These are phyloP conservation scores for Globisporangium megalacanthum DNA, from an alignment of 352 stramenopile genomes.

Conservation along the genomic window DNA sequence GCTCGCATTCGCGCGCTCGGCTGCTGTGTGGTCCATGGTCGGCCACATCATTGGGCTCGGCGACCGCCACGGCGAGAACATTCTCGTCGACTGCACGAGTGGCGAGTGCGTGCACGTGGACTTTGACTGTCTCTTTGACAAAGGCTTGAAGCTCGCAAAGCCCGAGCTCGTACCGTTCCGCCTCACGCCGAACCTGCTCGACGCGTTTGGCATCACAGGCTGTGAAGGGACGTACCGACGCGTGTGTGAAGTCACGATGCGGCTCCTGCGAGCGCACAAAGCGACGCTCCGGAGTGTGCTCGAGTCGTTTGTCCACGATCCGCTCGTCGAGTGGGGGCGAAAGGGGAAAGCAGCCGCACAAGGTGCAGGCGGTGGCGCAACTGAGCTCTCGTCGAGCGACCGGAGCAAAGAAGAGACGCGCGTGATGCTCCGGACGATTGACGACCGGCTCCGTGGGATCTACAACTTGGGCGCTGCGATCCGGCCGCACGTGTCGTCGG, in stretches of 20 bases:
- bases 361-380: constrained; percentile 14
- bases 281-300: constrained; percentile 97
- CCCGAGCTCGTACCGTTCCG: constrained; percentile 99
- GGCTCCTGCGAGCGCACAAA: constrained; percentile 93
- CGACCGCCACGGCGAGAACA: constrained; percentile 99
- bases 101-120: constrained; percentile 99
- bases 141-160: constrained; percentile 93
- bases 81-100: constrained; percentile 96
- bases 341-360: constrained; percentile 63
- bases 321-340: constrained; percentile 89
- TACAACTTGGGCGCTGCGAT: constrained; percentile 90
- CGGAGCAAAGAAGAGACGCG: constrained; percentile 85
- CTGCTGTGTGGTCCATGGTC: constrained; percentile 97
- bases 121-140: constrained; percentile 99
- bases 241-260: constrained; percentile 90
- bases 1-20: constrained; percentile 73
- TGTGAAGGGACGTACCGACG: constrained; percentile 94
- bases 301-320: constrained; percentile 99
- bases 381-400: constrained; percentile 48
- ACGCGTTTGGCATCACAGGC: constrained; percentile 98
- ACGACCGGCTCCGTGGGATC: constrained; percentile 88
- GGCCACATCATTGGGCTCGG: constrained; percentile 93
- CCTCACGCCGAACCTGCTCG: constrained; percentile 99
- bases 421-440: constrained; percentile 86
- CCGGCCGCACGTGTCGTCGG: constrained; percentile 52